A percentile compares a stretch with the other conserved stretches of the same genome.
These are phyloP conservation scores for Cutaneotrichosporon cutaneum DNA, from an alignment of 1,284 basidiomycete species.

Conservation along the genomic window DNA sequence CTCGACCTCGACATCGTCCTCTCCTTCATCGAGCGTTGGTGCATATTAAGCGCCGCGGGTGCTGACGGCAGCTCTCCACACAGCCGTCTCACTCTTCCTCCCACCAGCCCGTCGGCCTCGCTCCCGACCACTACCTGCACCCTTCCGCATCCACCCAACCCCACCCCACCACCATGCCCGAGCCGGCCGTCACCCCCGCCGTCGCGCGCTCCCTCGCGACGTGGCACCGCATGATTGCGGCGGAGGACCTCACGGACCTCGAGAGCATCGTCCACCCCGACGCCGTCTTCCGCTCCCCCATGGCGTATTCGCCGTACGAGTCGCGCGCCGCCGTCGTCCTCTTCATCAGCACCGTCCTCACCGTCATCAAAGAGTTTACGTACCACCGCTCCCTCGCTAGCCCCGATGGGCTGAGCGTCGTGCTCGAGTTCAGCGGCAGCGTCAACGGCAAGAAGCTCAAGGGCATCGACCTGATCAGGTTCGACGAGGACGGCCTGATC, in stretches of 20 bases:
- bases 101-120: too few relatives aligned
- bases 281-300: slow-evolving; percentile 24
- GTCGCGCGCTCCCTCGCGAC: slow-evolving; percentile 15
- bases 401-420: slow-evolving; percentile 18
- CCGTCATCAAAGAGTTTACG: slow-evolving; percentile 22
- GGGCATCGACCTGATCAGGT: slow-evolving; percentile 23
- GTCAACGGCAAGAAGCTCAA: slow-evolving; percentile 22
- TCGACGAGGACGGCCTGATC: slow-evolving; percentile 20
- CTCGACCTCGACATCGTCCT: too few relatives aligned
- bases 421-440: slow-evolving; percentile 22
- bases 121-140: too few relatives aligned
- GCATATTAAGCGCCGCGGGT: too few relatives aligned
- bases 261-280: slow-evolving; percentile 20
- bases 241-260: slow-evolving; percentile 11
- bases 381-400: slow-evolving; percentile 22
- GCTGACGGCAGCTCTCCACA: too few relatives aligned
- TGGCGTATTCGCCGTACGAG: slow-evolving; percentile 13
- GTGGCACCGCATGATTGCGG: slow-evolving; percentile 23
- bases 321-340: slow-evolving; percentile 19
- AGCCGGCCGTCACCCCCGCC: slow-evolving; percentile 5
- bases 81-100: too few relatives aligned
- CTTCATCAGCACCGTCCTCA: slow-evolving; percentile 19
- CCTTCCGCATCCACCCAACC: neutral
- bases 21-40: too few relatives aligned
- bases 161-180: neutral